Evolutionary conservation across 2,329 filamentous ascomycete species (phyloP).

Genomic region (Amylocarpus encephaloides): DNA sequence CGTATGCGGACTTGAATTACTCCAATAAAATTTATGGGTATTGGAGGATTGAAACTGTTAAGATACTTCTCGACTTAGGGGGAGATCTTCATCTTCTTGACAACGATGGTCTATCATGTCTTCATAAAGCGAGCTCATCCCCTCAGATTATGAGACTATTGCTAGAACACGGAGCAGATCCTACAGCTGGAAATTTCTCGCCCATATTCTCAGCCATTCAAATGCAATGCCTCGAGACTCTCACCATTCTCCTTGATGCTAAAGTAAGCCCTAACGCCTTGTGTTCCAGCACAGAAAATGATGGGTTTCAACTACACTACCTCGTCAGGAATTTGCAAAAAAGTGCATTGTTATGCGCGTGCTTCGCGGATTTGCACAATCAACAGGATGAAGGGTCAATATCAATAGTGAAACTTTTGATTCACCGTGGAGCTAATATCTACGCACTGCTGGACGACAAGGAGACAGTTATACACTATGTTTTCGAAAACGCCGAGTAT

Average conservation of each 20-base stretch:
- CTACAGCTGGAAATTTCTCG: conserved; percentile 10
- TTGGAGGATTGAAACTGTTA: conserved; percentile 7
- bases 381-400: no score
- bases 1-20: conserved; percentile 5
- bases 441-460: no score
- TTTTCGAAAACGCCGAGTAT: no score
- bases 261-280: conserved; percentile 1
- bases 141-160: conserved; percentile 13
- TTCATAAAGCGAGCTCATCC: conserved; percentile 15
- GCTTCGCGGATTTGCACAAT: no score
- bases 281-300: no score
- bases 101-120: conserved; percentile 9
- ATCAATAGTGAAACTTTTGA: no score
- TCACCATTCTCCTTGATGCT: conserved; percentile 14
- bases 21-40: not conserved
- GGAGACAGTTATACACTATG: no score
- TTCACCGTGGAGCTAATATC: no score
- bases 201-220: conserved; percentile 13
- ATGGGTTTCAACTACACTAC: no score
- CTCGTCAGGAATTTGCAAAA: no score
- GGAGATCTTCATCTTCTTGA: conserved; percentile 13
- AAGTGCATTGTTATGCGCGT: no score
- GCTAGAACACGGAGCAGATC: conserved; percentile 11
- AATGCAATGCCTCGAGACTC: conserved; percentile 7
- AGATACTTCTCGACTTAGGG: conserved; percentile 13